phyloP scores from a whole-genome alignment of 345 rosid species.

The Arabidopsis suecica region DNA sequence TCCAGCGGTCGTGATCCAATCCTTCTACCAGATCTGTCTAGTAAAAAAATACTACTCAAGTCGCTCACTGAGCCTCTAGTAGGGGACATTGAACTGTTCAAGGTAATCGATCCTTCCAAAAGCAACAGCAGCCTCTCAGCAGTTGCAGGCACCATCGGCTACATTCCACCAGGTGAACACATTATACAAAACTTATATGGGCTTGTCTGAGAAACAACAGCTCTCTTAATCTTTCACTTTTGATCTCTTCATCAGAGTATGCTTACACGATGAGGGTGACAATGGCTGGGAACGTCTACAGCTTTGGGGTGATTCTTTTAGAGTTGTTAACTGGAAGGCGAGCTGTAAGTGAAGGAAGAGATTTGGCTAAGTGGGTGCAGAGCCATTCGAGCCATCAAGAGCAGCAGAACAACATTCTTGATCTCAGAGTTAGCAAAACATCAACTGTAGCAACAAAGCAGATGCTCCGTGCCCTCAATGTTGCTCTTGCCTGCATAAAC shows the following conservation, averaged over 20 bases:
- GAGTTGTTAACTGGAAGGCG: slow-evolving; percentile 85
- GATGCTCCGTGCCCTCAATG: slow-evolving; percentile 74
- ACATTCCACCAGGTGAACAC: slow-evolving; percentile 79
- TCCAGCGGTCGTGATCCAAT: slow-evolving; percentile 55
- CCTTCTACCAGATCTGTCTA: slow-evolving; percentile 82
- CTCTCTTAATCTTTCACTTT: slow-evolving; percentile 22
- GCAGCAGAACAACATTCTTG: slow-evolving; percentile 68
- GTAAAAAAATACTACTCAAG: slow-evolving; percentile 72
- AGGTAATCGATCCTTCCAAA: slow-evolving; percentile 80
- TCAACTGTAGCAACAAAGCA: slow-evolving; percentile 63
- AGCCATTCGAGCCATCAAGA: slow-evolving; percentile 53
- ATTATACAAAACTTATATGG: not conserved
- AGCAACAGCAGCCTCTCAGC: slow-evolving; percentile 85
- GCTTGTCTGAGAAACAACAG: slow-evolving; percentile 10
- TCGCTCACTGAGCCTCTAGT: slow-evolving; percentile 76
- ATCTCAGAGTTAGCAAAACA: slow-evolving; percentile 63
- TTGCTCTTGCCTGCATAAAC: slow-evolving; percentile 77
- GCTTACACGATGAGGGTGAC: slow-evolving; percentile 95
- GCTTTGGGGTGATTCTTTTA: slow-evolving; percentile 78
- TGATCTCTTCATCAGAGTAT: slow-evolving; percentile 63
- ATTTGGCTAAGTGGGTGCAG: slow-evolving; percentile 79
- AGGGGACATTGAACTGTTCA: slow-evolving; percentile 88
- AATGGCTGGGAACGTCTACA: slow-evolving; percentile 78
- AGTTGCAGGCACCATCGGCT: slow-evolving; percentile 88
- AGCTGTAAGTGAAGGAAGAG: slow-evolving; percentile 74